phyloP scores from a whole-genome alignment of 768 basidiomycete genomes.

The Ramaria rubella region DNA sequence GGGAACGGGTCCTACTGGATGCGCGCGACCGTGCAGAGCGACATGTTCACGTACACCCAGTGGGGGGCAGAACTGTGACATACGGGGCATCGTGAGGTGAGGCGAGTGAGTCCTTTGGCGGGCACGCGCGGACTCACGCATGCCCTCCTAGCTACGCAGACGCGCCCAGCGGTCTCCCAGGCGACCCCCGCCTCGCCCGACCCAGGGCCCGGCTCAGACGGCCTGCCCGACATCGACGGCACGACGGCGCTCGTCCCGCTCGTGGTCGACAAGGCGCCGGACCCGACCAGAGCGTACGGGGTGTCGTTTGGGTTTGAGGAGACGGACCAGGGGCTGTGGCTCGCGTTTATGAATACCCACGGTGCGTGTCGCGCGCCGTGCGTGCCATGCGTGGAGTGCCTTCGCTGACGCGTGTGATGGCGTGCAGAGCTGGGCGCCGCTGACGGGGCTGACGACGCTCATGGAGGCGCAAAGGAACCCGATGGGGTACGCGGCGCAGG shows the following conservation, averaged over 20 bases:
- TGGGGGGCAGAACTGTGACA: constrained; percentile 6
- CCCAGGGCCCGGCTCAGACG: constrained; percentile 6
- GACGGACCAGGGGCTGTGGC: constrained; percentile 16
- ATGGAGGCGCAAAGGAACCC: not conserved
- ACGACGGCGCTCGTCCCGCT: constrained; percentile 7
- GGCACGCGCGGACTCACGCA: not conserved
- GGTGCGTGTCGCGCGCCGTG: constrained; percentile 13
- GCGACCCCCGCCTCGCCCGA: not conserved
- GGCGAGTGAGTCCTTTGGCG: not conserved
- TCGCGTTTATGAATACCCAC: constrained; percentile 27
- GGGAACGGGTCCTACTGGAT: constrained; percentile 32
- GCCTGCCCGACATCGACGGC: not conserved
- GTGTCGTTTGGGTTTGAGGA: constrained; percentile 21
- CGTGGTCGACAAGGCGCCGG: constrained; percentile 4
- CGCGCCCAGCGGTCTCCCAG: constrained; percentile 1
- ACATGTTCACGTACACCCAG: constrained; percentile 24
- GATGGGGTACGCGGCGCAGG: not conserved
- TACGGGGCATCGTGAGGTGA: constrained; percentile 2
- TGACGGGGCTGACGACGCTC: constrained; percentile 1
- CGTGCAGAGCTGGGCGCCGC: constrained; percentile 11
- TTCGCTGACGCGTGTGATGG: not conserved
- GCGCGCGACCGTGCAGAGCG: constrained; percentile 32
- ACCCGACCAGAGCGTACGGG: not conserved
- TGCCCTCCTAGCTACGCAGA: constrained; percentile 9
- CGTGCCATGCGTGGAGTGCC: too few species aligned